These are phyloP conservation scores for Mucor velutinosus DNA, from an alignment of 371 early-diverging fungal species.

Conservation along the genomic window DNA sequence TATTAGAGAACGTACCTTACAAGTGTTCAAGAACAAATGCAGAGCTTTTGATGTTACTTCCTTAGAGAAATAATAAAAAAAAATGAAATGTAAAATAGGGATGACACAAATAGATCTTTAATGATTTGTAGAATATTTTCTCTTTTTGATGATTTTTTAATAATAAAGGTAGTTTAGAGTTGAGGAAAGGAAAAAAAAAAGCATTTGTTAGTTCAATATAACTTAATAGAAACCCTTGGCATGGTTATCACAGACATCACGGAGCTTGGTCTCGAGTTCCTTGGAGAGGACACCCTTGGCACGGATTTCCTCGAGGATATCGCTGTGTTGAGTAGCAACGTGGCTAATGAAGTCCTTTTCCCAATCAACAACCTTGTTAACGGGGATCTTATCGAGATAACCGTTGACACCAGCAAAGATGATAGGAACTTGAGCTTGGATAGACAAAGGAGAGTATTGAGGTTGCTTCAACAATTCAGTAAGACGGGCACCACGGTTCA, in stretches of 20 bases:
- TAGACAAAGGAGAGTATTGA: slow-evolving; percentile 91
- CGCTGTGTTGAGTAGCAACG: slow-evolving; percentile 84
- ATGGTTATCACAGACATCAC: slow-evolving; percentile 82
- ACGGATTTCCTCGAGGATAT: slow-evolving; percentile 87
- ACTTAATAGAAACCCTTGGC: slow-evolving; percentile 80
- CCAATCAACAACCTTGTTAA: slow-evolving; percentile 84
- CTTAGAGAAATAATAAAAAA: slow-evolving; percentile 27
- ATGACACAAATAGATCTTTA: neutral
- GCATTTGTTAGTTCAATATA: neutral
- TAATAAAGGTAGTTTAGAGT: neutral
- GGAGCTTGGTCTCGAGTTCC: slow-evolving; percentile 84
- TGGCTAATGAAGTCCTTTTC: slow-evolving; percentile 89
- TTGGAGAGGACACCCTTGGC: slow-evolving; percentile 70
- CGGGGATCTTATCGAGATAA: slow-evolving; percentile 94
- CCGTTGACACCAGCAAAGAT: slow-evolving; percentile 96
- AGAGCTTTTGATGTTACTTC: slow-evolving; percentile 67
- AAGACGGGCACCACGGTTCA: slow-evolving; percentile 97
- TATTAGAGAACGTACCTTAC: slow-evolving; percentile 68
- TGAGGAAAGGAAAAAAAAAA: neutral
- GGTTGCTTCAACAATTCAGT: slow-evolving; percentile 95
- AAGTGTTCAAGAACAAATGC: slow-evolving; percentile 72
- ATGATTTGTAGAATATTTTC: neutral
- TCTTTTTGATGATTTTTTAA: neutral
- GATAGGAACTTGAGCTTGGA: slow-evolving; percentile 93
- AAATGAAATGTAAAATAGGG: neutral